Evolutionary conservation across 805 yeast genomes (phyloP), one percentile per base, ranked within the genome.

Genomic region (Wickerhamiella hasegawae): DNA sequence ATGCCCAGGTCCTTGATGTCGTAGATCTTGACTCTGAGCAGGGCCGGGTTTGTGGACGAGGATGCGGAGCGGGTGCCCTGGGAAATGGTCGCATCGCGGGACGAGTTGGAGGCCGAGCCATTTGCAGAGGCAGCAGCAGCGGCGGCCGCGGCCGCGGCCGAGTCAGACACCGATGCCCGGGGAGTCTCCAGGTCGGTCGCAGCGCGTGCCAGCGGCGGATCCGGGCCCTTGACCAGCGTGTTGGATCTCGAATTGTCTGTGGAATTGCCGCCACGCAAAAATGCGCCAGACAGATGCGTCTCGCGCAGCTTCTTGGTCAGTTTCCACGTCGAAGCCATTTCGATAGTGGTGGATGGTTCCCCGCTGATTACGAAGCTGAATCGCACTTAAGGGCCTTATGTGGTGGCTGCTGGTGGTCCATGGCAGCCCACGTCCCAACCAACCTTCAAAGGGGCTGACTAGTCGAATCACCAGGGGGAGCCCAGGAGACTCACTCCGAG

Each of bases 11-110:
- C 40, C 23, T 34, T 28, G 29, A 45, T 34, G 27, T 47, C 51
- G 39, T 41, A 80, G 75, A 30, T 71, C 59, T 32, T 70, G 59
- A 31, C 71, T 61, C 29, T 68, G 60, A 12, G 76, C 65, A 28
- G 82, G 8, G 42, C 38, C 21, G 49, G 51, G 39, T 44, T 43
- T 25, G 32, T 14, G 33, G 31, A 17, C 12, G 28, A 11, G 76
- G 31, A 75, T 16, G 32, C 18, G 16, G 16, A 12, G n/a, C 14
- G 4, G n/a, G 22, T 18, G 6, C 24, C 24, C 28, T 11, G 16
- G 12, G 31, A 16, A 17, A 28, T 28, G 4, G 31, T 28, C 5
- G 31, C 31, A 17, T 28, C 31, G 18, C 31, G 18, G 5, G 6
- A 5, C 12, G 31, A 15, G 10, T 14, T 9, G 5, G 6, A 5